Evolutionary conservation across 495 filamentous ascomycete genomes (phyloP), one percentile per base, ranked within the genome.

Genomic region (Endocarpon pusillum): DNA sequence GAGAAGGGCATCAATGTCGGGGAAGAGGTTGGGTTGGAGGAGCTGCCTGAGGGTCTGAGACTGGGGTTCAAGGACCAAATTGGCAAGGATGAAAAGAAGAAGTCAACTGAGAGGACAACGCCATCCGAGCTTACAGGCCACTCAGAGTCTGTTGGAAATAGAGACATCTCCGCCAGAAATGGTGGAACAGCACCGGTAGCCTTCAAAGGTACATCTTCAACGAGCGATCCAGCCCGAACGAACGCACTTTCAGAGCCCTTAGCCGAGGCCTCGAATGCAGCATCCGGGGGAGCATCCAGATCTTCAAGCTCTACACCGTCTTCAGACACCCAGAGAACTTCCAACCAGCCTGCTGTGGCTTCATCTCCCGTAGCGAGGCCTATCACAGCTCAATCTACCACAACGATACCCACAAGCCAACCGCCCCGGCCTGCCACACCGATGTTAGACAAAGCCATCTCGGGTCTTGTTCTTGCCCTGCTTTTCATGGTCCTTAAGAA

Each of bases 361-460:
- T 25, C 34, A 15, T 7, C 16, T 37, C n/a, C 33, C 19, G 26
- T 31, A 15, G 3, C 24, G n/a, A 15, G 10, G 15, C 11, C 36
- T 23, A 1, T 19, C 4, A 16, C 17, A 12, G 26, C 32, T 12
- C 33, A 21, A 1, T 10, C 33, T 5, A 29, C 19, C 32, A 2
- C 35, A n/a, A 2, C 6, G 19, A 29, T 16, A 9, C 2, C 31
- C 9, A 4, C 16, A 14, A 11, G 5, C 5, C 17, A 25, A 12
- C 15, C 25, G 24, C 29, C 23, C 48, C 48, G 19, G n/a, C 49
- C 44, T 3, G 55, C 61, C 30, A 57, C 48, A 19, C 50, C 59
- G 3, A 71, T 66, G 67, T 49, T 72, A 22, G 67, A 72, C 45
- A 62, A 65, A 33, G 61, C 64, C n/a, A 72, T 72, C 19, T 45